Conservation (phyloP, 352 stramenopile species). For the Phytophthora sansomeana region DNA sequence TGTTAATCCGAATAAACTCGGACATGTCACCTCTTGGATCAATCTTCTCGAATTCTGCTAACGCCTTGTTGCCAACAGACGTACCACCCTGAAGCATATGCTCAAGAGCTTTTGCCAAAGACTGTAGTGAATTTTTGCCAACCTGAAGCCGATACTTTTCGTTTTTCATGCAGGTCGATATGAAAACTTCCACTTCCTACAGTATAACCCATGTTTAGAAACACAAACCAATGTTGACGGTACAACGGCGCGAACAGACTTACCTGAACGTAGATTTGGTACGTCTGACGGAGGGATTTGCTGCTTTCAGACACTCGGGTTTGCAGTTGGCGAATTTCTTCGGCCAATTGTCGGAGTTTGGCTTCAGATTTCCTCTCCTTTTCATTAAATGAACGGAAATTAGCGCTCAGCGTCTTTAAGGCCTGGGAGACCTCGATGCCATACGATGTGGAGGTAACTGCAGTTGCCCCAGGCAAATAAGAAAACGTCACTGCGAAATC, state of each 20-base stretch:
- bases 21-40: constrained; percentile 60
- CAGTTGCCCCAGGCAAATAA: constrained; percentile 33
- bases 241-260: not conserved
- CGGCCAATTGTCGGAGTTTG: constrained; percentile 55
- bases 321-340: constrained; percentile 57
- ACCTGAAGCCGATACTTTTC: constrained; percentile 88
- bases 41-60: constrained; percentile 62
- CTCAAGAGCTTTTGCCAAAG: constrained; percentile 72
- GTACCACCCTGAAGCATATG: constrained; percentile 59
- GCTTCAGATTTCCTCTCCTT: constrained; percentile 50
- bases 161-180: constrained; percentile 87
- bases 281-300: constrained; percentile 51
- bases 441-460: constrained; percentile 25
- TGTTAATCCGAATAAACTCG: constrained; percentile 68
- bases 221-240: not conserved
- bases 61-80: constrained; percentile 43
- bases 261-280: constrained; percentile 72
- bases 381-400: constrained; percentile 38
- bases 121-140: constrained; percentile 79
- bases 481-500: constrained; percentile 48
- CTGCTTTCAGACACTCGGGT: constrained; percentile 41
- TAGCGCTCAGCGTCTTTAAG: constrained; percentile 34
- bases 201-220: not conserved
- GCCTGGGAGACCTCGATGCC: constrained; percentile 43
- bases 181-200: constrained; percentile 81